Conservation (phyloP, 331 rosid genomes). For the Cucumis variabilis region DNA sequence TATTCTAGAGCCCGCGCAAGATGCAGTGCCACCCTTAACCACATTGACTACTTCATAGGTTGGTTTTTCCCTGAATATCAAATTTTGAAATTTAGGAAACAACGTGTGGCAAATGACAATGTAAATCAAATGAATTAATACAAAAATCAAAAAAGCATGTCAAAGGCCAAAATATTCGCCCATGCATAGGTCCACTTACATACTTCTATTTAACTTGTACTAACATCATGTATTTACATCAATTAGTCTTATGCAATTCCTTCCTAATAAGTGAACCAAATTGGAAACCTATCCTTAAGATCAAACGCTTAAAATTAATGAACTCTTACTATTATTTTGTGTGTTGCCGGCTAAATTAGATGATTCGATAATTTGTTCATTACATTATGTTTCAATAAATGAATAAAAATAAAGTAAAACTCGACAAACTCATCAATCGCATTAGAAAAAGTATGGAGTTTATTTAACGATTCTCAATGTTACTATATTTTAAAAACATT, state of each 20-base stretch:
- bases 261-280: not conserved
- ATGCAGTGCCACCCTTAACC: constrained; percentile 89
- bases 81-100: constrained; percentile 36
- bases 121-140: not conserved
- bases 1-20: constrained; percentile 96
- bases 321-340: not conserved
- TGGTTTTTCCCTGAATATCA: constrained; percentile 81
- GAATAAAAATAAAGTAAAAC: not conserved
- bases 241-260: not conserved
- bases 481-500: not conserved
- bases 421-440: not conserved
- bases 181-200: not conserved
- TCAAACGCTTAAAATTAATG: not conserved
- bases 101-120: constrained; percentile 1
- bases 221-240: not conserved
- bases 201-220: not conserved
- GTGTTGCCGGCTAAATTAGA: not conserved
- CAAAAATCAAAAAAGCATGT: not conserved
- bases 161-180: not conserved
- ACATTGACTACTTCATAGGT: constrained; percentile 97
- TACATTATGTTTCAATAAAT: not conserved
- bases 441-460: not conserved
- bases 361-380: not conserved
- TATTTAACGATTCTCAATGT: not conserved
- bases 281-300: not conserved